Evolutionary conservation across 129 eudicot species (phyloP), one percentile per base, ranked within the genome.

Genomic region (Saussurea involucrata): DNA sequence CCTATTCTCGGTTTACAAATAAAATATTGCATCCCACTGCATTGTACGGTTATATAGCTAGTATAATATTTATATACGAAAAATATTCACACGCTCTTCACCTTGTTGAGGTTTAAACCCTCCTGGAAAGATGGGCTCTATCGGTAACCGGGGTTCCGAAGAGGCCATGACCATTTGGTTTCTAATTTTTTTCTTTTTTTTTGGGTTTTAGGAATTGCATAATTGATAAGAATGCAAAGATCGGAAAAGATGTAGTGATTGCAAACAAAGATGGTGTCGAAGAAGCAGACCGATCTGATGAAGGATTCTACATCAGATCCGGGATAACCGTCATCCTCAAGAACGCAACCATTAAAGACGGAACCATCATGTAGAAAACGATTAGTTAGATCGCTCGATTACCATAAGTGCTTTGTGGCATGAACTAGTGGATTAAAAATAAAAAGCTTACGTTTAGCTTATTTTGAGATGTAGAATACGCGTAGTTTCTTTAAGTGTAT

Each of bases 221-320:
- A 73, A 90, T 93, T 28, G 96, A 93, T 85, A 93, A 90, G 89
- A 93, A 93, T 25, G 94, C 98, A 17, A 90, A 82, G 87, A 93
- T 93, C 17, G 96, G 98, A 71, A 93, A 80, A 83, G 75, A 90
- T 69, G 98, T 88, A 80, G 44, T 88, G 37, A 93, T 93, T 58
- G 80, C 88, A 78, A 90, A 93, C 29, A 93, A 83, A 78, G 98
- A 93, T 83, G 92, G 86, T 20, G 88, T 88, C 1, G 90, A 86
- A 69, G 93, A 88, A 88, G 90, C 85, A 15, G 93, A 88, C 65
- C 76, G 93, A 77, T 86, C 90, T 44, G 83, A 88, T 55, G 93
- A 88, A 73, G 93, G 93, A 68, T 88, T 88, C 55, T 88, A 88
- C 74, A 86, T 88, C 32, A 86, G 92, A 74, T 88, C 92, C 1